Conservation (phyloP, 176 grass and related monocot species). For the Cocos nucifera region DNA sequence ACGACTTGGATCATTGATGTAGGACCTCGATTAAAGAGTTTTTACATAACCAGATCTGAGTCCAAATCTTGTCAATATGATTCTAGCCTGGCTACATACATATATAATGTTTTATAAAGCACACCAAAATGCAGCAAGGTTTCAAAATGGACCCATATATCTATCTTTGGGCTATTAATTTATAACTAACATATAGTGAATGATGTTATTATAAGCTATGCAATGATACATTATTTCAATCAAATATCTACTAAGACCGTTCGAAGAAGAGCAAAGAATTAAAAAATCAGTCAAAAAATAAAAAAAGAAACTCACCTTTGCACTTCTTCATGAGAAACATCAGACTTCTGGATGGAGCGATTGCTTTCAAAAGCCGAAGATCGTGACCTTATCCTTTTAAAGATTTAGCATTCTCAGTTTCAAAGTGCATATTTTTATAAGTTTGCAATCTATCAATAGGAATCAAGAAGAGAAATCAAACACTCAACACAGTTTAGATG, state of each 20-base stretch:
- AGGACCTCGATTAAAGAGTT: too few species aligned
- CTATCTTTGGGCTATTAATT: too few species aligned
- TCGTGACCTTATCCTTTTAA: constrained; percentile 42
- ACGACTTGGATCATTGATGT: too few species aligned
- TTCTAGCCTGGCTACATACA: too few species aligned
- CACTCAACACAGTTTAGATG: background rate
- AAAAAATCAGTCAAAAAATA: constrained; percentile 13
- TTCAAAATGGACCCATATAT: too few species aligned
- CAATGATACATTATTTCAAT: background rate
- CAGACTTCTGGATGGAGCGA: constrained; percentile 27
- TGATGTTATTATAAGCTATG: too few species aligned
- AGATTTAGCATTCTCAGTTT: constrained; percentile 39
- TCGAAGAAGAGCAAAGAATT: constrained; percentile 15
- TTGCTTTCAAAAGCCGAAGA: constrained; percentile 31
- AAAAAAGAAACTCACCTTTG: constrained; percentile 28
- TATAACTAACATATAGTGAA: too few species aligned
- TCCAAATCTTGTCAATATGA: too few species aligned
- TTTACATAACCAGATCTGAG: too few species aligned
- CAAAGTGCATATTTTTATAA: constrained; percentile 32
- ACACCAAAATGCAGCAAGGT: too few species aligned
- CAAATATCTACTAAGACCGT: background rate
- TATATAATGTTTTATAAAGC: too few species aligned
- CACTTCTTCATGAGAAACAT: constrained; percentile 23
- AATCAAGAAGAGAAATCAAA: background rate
- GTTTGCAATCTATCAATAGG: constrained; percentile 31